Conservation (phyloP, 2,329 filamentous ascomycete species). For the Thelonectria olida region DNA sequence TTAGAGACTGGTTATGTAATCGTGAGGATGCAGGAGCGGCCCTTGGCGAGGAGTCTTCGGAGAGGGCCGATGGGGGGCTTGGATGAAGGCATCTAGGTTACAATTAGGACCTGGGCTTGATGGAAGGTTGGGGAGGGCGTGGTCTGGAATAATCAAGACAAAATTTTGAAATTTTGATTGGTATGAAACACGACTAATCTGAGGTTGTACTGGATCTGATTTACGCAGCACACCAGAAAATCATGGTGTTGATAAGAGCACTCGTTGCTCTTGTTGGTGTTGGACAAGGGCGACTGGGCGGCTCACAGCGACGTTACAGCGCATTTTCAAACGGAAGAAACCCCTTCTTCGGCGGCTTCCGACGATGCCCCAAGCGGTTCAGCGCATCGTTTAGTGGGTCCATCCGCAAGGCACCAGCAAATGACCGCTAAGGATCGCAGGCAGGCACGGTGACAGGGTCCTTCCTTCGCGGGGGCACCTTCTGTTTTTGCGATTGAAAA, state of each 20-base stretch:
- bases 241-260: background rate
- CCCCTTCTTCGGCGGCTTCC: slow-evolving; percentile 35
- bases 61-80: background rate
- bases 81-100: no score
- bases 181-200: background rate
- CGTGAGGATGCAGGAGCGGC: background rate
- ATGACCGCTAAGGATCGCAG: slow-evolving; percentile 17
- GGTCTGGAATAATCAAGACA: no score
- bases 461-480: no score
- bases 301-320: slow-evolving; percentile 10
- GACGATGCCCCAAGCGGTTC: slow-evolving; percentile 14
- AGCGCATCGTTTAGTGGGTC: slow-evolving; percentile 24
- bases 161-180: background rate
- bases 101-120: no score
- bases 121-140: no score
- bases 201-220: background rate
- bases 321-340: slow-evolving; percentile 12
- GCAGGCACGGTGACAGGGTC: background rate
- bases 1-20: background rate
- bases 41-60: background rate
- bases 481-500: slow-evolving; percentile 15
- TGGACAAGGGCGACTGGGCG: background rate
- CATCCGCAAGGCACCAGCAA: slow-evolving; percentile 12
- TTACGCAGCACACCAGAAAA: background rate
- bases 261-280: background rate